Evolutionary conservation across 1,139 yeast species (phyloP).

Genomic region (Torulaspora pretoriensis): DNA sequence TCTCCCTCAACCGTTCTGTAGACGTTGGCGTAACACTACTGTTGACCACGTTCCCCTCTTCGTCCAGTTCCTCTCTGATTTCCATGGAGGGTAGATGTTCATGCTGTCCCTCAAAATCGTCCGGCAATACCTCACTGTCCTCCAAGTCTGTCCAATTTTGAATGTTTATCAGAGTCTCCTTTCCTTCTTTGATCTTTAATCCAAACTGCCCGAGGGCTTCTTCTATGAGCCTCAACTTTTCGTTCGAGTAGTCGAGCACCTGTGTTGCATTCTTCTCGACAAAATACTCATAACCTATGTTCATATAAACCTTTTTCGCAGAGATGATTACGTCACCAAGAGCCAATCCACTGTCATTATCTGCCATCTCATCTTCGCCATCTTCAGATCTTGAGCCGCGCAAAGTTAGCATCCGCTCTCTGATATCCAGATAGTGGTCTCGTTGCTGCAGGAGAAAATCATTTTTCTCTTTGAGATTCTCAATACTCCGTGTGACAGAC

Average conservation of each 20-base stretch:
- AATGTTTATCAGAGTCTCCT: conserved; percentile 37
- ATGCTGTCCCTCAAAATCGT: conserved; percentile 25
- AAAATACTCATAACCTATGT: conserved; percentile 60
- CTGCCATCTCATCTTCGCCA: conserved; percentile 15
- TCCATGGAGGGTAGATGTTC: conserved; percentile 66
- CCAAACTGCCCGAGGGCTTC: conserved; percentile 41
- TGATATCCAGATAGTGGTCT: conserved; percentile 33
- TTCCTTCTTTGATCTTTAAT: conserved; percentile 45
- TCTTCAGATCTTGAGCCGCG: not conserved
- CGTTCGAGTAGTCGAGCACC: conserved; percentile 46
- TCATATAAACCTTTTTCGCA: conserved; percentile 41
- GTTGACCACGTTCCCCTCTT: conserved; percentile 59
- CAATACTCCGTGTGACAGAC: conserved; percentile 31
- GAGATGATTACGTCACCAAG: conserved; percentile 36
- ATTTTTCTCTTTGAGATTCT: conserved; percentile 30
- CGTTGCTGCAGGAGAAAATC: conserved; percentile 33
- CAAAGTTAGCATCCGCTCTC: conserved; percentile 14
- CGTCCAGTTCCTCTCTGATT: conserved; percentile 80
- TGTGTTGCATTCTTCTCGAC: conserved; percentile 44
- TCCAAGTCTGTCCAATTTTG: conserved; percentile 8
- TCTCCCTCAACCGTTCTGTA: conserved; percentile 6
- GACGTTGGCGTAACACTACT: conserved; percentile 40
- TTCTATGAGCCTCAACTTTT: conserved; percentile 40
- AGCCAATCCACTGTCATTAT: conserved; percentile 31
- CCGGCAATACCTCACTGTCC: conserved; percentile 5